Percentiles rank a stretch among this genome's conserved stretches.
Conservation (phyloP, 2,329 filamentous ascomycete species). For the Aspergillus phoenicis region DNA sequence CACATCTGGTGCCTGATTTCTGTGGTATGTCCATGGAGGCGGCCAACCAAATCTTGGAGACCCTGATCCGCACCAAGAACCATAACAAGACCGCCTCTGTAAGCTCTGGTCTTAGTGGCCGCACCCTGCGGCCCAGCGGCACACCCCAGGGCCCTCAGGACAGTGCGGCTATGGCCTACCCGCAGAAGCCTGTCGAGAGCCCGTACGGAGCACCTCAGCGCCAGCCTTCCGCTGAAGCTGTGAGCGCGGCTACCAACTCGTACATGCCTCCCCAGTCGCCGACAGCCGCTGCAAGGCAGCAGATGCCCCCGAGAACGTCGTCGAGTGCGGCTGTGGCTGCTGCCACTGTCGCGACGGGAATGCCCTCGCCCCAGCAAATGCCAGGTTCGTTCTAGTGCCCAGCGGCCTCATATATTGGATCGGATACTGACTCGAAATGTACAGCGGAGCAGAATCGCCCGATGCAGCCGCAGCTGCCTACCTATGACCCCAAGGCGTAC, state of each 20-base stretch:
- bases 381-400: constrained; percentile 36
- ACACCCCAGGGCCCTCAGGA: constrained; percentile 47
- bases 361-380: constrained; percentile 48
- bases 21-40: constrained; percentile 99
- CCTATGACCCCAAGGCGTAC: constrained; percentile 50
- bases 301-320: constrained; percentile 52
- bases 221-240: constrained; percentile 43
- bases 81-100: constrained; percentile 56
- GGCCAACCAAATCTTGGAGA: constrained; percentile 88
- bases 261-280: constrained; percentile 52
- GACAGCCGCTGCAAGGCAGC: constrained; percentile 44
- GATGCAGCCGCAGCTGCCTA: constrained; percentile 31
- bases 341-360: constrained; percentile 52
- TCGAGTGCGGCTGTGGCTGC: constrained; percentile 50
- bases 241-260: constrained; percentile 47
- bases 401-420: background rate
- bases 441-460: constrained; percentile 46
- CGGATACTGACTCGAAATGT: background rate
- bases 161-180: constrained; percentile 39
- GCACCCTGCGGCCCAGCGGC: constrained; percentile 63
- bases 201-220: constrained; percentile 41
- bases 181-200: constrained; percentile 39
- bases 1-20: constrained; percentile 95
- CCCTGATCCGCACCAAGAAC: constrained; percentile 78
- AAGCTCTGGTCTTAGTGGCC: constrained; percentile 61